phyloP scores from a whole-genome alignment of 441 rosid genomes.

The Hypseocharis bilobata region DNA sequence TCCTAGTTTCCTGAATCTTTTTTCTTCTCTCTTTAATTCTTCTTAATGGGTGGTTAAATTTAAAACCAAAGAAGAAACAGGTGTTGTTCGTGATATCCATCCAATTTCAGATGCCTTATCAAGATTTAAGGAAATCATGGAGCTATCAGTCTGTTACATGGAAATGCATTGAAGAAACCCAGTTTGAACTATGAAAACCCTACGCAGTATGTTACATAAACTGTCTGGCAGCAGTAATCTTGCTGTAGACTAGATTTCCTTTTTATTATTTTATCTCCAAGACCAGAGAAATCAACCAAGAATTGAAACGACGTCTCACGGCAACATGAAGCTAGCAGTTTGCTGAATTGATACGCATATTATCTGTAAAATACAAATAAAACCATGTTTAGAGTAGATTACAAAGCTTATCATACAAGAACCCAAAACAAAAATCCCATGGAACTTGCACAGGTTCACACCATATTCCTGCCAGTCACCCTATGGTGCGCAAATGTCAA shows the following conservation, averaged over 20 bases:
- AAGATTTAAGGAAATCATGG: too few relatives aligned
- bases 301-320: constrained; percentile 5
- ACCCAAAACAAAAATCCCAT: too few relatives aligned
- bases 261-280: constrained; percentile 11
- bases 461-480: too few relatives aligned
- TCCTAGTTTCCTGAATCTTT: too few relatives aligned
- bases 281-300: neutral
- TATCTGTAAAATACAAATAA: constrained; percentile 22
- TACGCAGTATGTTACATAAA: neutral
- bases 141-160: constrained; percentile 7
- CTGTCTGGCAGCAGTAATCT: constrained; percentile 5
- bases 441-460: too few relatives aligned
- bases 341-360: neutral
- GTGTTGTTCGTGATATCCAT: too few relatives aligned
- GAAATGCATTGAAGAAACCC: constrained; percentile 6
- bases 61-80: too few relatives aligned
- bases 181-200: constrained; percentile 5
- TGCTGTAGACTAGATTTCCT: constrained; percentile 5
- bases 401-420: neutral
- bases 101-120: too few relatives aligned
- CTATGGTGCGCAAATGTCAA: too few relatives aligned
- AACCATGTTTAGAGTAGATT: neutral
- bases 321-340: neutral
- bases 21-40: too few relatives aligned
- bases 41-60: too few relatives aligned